These are phyloP conservation scores for Mrakia gelida DNA, from an alignment of 768 basidiomycete species.

Conservation along the genomic window DNA sequence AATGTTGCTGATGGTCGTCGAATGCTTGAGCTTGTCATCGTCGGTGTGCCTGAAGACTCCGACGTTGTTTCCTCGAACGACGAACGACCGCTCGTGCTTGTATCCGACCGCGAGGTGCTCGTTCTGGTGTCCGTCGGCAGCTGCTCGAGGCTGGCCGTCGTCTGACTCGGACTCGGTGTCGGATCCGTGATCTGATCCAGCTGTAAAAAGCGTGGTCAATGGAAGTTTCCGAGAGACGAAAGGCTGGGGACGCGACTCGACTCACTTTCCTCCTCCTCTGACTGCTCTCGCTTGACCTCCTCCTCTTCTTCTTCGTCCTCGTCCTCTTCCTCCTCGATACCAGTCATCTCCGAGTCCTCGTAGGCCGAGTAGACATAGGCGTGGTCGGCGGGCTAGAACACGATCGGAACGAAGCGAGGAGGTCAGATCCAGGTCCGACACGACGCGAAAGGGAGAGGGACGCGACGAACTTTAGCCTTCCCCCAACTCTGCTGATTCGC, in stretches of 20 bases:
- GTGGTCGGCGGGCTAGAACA: slow-evolving; percentile 61
- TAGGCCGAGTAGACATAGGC: slow-evolving; percentile 55
- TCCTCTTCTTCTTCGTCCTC: slow-evolving; percentile 29
- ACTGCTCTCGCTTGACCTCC: background rate
- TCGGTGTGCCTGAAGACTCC: slow-evolving; percentile 77
- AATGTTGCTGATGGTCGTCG: slow-evolving; percentile 79
- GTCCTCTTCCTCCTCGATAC: slow-evolving; percentile 16
- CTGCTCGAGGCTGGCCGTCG: slow-evolving; percentile 20
- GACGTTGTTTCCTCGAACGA: slow-evolving; percentile 84
- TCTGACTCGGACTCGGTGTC: slow-evolving; percentile 29
- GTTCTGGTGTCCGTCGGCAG: slow-evolving; percentile 61
- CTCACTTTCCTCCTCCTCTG: slow-evolving; percentile 47
- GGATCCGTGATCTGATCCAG: slow-evolving; percentile 1
- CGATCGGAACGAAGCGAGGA: background rate
- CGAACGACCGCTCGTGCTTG: slow-evolving; percentile 90
- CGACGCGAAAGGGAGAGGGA: slow-evolving; percentile 1
- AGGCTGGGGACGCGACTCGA: slow-evolving; percentile 63
- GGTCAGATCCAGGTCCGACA: background rate
- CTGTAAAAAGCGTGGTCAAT: background rate
- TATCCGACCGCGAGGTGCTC: slow-evolving; percentile 89
- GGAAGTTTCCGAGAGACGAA: background rate
- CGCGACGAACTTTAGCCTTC: slow-evolving; percentile 65
- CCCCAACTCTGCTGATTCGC: slow-evolving; percentile 67
- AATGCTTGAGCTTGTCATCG: slow-evolving; percentile 67
- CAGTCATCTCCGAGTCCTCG: slow-evolving; percentile 29